A percentile compares a stretch with the other conserved stretches of the same genome.
Evolutionary conservation across 768 basidiomycete species (phyloP).

Genomic region (Mrakia frigida): DNA sequence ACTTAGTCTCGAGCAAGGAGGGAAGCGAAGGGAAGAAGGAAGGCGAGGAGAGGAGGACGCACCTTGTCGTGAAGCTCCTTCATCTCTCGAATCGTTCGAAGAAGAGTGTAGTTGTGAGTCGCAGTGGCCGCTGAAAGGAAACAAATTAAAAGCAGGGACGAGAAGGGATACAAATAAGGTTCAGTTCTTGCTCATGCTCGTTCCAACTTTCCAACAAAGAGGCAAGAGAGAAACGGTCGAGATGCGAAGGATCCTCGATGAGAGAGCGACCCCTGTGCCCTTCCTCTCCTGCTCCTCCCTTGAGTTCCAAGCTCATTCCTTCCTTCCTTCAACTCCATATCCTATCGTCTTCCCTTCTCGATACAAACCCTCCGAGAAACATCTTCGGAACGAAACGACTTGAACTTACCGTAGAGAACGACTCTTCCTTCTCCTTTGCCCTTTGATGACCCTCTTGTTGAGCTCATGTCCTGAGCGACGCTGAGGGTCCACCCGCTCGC

Average conservation of each 20-base stretch:
- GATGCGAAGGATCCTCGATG: not conserved
- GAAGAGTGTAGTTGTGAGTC: constrained; percentile 82
- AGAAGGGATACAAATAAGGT: constrained; percentile 1
- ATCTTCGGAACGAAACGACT: too few species aligned
- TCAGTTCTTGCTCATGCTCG: not conserved
- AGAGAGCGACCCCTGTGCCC: too few species aligned
- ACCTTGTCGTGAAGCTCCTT: constrained; percentile 71
- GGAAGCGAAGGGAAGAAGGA: not conserved
- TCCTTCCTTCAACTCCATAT: too few species aligned
- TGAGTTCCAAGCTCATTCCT: too few species aligned
- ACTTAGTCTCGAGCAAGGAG: not conserved
- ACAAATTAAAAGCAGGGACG: constrained; percentile 35
- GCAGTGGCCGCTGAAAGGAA: constrained; percentile 55
- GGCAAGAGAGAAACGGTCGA: not conserved
- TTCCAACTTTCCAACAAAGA: not conserved
- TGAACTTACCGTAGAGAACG: constrained; percentile 23
- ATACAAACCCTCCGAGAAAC: too few species aligned
- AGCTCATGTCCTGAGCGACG: not conserved
- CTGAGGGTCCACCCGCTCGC: constrained; percentile 13
- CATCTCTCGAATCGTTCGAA: constrained; percentile 68
- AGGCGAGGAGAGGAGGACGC: constrained; percentile 11
- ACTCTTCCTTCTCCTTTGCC: not conserved
- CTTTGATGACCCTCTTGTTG: not conserved
- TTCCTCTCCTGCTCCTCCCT: too few species aligned
- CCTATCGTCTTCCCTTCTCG: too few species aligned